Evolutionary conservation across 2,329 filamentous ascomycete genomes (phyloP).

Genomic region (Aspergillus bombycis): DNA sequence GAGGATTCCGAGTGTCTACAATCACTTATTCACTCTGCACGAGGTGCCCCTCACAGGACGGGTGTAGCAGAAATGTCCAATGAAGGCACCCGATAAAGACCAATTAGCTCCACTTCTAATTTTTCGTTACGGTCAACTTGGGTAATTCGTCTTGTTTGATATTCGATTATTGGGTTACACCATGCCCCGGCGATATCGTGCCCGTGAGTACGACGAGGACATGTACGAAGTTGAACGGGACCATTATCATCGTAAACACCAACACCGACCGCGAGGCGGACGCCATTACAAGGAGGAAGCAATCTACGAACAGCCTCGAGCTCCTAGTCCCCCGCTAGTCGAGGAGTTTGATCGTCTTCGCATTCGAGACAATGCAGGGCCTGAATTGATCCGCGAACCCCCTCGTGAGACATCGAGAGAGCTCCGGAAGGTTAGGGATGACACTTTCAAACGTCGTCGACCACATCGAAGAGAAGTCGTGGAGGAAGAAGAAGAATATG

Average conservation of each 20-base stretch:
- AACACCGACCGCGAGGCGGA: conserved; percentile 26
- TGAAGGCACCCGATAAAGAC: conserved; percentile 1
- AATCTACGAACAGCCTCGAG: conserved; percentile 27
- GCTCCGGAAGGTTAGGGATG: conserved; percentile 3
- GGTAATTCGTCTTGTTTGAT: neutral
- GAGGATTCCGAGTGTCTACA: neutral
- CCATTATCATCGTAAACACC: conserved; percentile 21
- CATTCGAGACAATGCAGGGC: conserved; percentile 39
- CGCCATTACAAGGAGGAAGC: conserved; percentile 33
- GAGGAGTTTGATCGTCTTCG: conserved; percentile 47
- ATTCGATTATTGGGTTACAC: conserved; percentile 1
- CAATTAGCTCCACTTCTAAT: neutral
- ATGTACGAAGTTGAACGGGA: conserved; percentile 34
- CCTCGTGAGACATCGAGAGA: conserved; percentile 12
- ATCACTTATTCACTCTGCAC: neutral
- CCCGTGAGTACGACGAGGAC: conserved; percentile 35
- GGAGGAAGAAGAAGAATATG: conserved; percentile 13
- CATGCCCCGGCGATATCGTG: conserved; percentile 37
- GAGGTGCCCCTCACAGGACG: conserved; percentile 2
- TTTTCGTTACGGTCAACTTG: neutral
- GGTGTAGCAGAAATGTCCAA: conserved; percentile 5
- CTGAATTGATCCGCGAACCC: conserved; percentile 36
- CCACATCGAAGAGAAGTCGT: conserved; percentile 2
- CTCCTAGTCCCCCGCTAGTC: conserved; percentile 45
- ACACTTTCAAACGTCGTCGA: neutral